Percentiles rank a stretch among this genome's conserved stretches.
These are phyloP conservation scores for Penicillium rolfsii DNA, from an alignment of 2,329 filamentous ascomycete species.

Conservation along the genomic window DNA sequence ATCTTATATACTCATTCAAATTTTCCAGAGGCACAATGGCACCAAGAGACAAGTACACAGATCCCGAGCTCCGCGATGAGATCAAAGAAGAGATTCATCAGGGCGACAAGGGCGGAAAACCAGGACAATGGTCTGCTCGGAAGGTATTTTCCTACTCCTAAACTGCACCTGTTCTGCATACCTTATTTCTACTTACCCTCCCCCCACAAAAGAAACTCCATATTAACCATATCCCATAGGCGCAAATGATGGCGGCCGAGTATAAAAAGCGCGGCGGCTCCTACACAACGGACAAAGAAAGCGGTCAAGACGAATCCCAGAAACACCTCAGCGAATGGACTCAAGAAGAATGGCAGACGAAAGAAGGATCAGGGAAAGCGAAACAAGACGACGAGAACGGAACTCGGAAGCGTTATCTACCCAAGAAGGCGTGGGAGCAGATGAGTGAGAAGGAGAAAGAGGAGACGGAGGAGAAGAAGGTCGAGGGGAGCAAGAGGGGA, in stretches of 20 bases:
- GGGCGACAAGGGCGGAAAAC: conserved; percentile 52
- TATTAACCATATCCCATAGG: conserved; percentile 28
- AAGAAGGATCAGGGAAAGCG: conserved; percentile 51
- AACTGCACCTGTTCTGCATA: too few relatives aligned
- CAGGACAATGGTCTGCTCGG: conserved; percentile 55
- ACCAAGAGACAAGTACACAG: conserved; percentile 53
- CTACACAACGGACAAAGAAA: conserved; percentile 51
- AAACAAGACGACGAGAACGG: conserved; percentile 51
- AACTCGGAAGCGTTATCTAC: conserved; percentile 50
- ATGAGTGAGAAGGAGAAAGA: conserved; percentile 52
- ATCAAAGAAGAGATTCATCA: conserved; percentile 53
- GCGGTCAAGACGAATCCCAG: conserved; percentile 48
- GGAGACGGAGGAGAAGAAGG: conserved; percentile 44
- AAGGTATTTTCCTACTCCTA: conserved; percentile 39
- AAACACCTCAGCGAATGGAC: conserved; percentile 52
- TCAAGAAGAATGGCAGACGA: conserved; percentile 56
- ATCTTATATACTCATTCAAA: not conserved
- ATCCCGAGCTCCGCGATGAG: conserved; percentile 51
- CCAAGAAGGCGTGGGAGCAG: conserved; percentile 54
- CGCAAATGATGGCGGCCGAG: conserved; percentile 52
- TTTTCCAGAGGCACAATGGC: conserved; percentile 40
- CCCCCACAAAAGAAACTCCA: too few relatives aligned
- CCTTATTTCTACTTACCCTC: not conserved
- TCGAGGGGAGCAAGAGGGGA: conserved; percentile 41
- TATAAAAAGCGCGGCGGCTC: conserved; percentile 54